These are phyloP conservation scores for Lactifluus hygrophoroides DNA, from an alignment of 768 basidiomycete genomes.

Conservation along the genomic window DNA sequence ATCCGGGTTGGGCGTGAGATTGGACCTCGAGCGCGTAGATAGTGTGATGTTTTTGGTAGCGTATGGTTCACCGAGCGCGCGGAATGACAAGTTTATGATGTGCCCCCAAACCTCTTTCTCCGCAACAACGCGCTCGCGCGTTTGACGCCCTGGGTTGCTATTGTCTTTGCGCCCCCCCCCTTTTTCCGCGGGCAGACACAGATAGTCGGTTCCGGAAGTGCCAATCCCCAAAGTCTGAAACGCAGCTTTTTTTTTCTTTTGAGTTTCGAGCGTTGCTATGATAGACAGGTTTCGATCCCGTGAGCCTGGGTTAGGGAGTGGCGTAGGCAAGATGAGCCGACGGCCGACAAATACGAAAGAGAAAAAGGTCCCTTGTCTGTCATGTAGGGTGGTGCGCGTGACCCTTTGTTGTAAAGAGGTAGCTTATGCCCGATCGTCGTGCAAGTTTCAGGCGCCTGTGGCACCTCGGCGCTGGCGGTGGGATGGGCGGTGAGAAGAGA, in stretches of 20 bases:
- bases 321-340: not conserved
- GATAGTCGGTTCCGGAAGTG: not conserved
- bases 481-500: not conserved
- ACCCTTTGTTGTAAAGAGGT: no score
- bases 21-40: constrained; percentile 9
- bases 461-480: not conserved
- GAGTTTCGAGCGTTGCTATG: not conserved
- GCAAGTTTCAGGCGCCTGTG: not conserved
- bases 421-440: constrained; percentile 4
- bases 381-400: not conserved
- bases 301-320: not conserved
- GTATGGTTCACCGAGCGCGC: not conserved
- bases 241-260: not conserved
- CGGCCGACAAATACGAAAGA: not conserved
- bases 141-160: not conserved
- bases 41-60: not conserved
- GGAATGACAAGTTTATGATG: not conserved
- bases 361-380: no score
- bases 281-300: not conserved
- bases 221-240: not conserved
- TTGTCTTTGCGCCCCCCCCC: not conserved
- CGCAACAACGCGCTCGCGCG: not conserved
- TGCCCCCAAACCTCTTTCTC: constrained; percentile 2
- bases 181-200: not conserved
- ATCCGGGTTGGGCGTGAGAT: constrained; percentile 10